These are phyloP conservation scores for Epichloe elymi DNA, from an alignment of 2,329 filamentous ascomycete genomes.

Conservation along the genomic window DNA sequence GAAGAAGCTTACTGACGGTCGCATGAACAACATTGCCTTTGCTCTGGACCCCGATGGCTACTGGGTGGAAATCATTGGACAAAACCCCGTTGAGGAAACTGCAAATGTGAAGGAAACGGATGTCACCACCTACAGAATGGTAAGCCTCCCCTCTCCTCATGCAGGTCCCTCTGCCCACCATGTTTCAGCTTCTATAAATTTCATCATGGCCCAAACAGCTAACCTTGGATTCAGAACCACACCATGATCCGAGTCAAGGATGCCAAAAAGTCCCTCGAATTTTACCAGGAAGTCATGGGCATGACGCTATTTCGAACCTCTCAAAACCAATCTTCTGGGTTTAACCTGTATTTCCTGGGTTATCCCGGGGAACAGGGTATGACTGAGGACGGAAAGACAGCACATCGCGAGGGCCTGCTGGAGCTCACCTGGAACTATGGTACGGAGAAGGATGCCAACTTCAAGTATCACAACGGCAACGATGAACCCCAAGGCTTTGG, in stretches of 20 bases:
- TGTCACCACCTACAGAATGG: constrained; percentile 59
- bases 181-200: neutral
- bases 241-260: constrained; percentile 94
- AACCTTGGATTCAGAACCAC: constrained; percentile 48
- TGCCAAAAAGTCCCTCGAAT: constrained; percentile 57
- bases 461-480: constrained; percentile 90
- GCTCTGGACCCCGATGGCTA: constrained; percentile 78
- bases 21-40: constrained; percentile 82
- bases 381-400: constrained; percentile 39
- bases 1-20: constrained; percentile 83
- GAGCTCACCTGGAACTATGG: constrained; percentile 80
- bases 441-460: constrained; percentile 72
- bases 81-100: constrained; percentile 58
- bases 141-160: constrained; percentile 13
- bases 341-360: constrained; percentile 87
- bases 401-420: constrained; percentile 67
- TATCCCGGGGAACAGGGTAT: constrained; percentile 51
- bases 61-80: constrained; percentile 73
- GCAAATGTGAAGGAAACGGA: constrained; percentile 63
- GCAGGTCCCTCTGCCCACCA: neutral
- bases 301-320: constrained; percentile 68
- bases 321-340: constrained; percentile 57
- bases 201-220: neutral
- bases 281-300: constrained; percentile 76
- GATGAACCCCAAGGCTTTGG: constrained; percentile 85